These are phyloP conservation scores for Coniophora puteana DNA, from an alignment of 1,284 basidiomycete species.

Conservation along the genomic window DNA sequence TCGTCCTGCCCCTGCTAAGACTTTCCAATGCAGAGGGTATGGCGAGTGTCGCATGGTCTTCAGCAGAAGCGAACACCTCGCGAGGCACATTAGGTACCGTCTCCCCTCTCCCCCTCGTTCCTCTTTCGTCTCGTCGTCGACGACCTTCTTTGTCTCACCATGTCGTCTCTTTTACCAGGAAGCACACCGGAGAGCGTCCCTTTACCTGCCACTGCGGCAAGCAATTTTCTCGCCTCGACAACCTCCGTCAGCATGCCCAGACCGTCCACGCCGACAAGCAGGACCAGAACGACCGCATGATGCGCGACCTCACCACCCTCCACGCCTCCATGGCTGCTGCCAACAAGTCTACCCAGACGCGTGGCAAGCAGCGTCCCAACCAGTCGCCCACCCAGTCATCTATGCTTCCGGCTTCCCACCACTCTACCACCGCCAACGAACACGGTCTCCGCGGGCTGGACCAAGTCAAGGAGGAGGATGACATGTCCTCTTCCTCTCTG, in stretches of 20 bases:
- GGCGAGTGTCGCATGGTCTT: slow-evolving; percentile 97
- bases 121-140: too few species aligned
- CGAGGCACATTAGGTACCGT: slow-evolving; percentile 85
- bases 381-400: slow-evolving; percentile 15
- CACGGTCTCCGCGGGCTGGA: slow-evolving; percentile 17
- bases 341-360: slow-evolving; percentile 48
- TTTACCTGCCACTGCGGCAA: slow-evolving; percentile 95
- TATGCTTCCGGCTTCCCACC: neutral
- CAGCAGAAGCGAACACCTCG: slow-evolving; percentile 91
- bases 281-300: slow-evolving; percentile 88
- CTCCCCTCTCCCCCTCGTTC: slow-evolving; percentile 15
- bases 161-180: slow-evolving; percentile 53
- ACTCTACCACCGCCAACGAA: slow-evolving; percentile 10
- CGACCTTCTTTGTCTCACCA: slow-evolving; percentile 6
- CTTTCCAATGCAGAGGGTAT: slow-evolving; percentile 93
- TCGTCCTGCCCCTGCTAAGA: slow-evolving; percentile 79
- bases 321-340: slow-evolving; percentile 83
- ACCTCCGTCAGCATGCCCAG: slow-evolving; percentile 93
- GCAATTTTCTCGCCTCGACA: slow-evolving; percentile 94
- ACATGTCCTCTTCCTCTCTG: slow-evolving; percentile 24
- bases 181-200: slow-evolving; percentile 95
- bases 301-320: slow-evolving; percentile 82
- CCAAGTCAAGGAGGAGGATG: slow-evolving; percentile 57
- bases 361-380: slow-evolving; percentile 40
- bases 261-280: slow-evolving; percentile 92